Base-by-base conservation (phyloP, 164 flowering plant genomes). In the Sedum album region DNA sequence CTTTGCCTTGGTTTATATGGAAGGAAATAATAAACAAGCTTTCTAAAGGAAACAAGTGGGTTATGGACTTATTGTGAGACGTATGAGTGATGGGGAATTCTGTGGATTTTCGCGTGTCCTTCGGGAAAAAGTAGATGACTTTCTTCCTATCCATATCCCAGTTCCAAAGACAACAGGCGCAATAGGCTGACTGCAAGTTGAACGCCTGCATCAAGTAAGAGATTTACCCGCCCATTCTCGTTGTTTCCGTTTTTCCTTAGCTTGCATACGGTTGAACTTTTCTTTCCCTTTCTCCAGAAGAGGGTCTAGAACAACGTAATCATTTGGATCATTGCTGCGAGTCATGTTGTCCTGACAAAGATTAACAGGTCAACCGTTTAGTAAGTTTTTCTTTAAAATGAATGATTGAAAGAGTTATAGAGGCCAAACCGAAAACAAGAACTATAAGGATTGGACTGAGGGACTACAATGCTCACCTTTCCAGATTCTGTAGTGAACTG, bases 201-300 rank as follows among this genome's bases (percentile, higher is more conserved):
- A 15, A 44, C 48, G 15, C 48, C 11, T 15, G 18, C 2, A 0
- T 87, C 82, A 94, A 49, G 95, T 81, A 46, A 90, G 83, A 60
- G 99, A 88, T 77, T 83, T 87, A 31, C 97, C 97, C 66, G 96
- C 96, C 97, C 97, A 94, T 79, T 94, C 99, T 44, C 97, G 82
- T 35, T 88, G 86, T 67, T 90, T 79, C 61, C 46, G 46, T 41
- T 41, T 94, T 94, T 84, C 83, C 77, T 87, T 94, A 60, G 99
- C 99, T 74, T 85, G 89, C 96, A 87, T 88, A 73, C 65, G 80
- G 78, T 94, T 94, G 82, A 94, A 94, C 73, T 94, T 94, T 78
- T 94, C 90, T 79, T 91, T 94, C 31, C 99, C 99, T 75, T 91
- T 88, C 83, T 90, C 96, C 71, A 94, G 66, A 72, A 94, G 95